These are phyloP conservation scores for Naganishia albida DNA, from an alignment of 1,284 basidiomycete genomes.

Conservation along the genomic window DNA sequence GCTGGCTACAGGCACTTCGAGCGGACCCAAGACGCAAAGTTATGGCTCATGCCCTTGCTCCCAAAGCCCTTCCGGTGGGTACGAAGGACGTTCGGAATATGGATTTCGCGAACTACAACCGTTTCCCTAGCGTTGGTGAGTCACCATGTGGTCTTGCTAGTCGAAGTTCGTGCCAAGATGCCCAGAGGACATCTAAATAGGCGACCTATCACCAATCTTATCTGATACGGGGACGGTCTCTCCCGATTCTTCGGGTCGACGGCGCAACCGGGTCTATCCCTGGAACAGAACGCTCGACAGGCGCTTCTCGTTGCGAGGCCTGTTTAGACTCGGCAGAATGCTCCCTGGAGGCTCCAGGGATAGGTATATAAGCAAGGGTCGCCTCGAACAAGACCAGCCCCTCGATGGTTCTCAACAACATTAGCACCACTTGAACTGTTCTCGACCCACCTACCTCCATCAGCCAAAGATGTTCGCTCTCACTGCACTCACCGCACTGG, in stretches of 20 bases:
- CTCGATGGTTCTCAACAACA: not conserved
- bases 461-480: slow-evolving; percentile 1
- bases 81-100: not conserved
- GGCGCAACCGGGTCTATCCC: not conserved
- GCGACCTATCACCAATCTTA: slow-evolving; percentile 5
- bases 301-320: not conserved
- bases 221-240: slow-evolving; percentile 28
- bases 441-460: not conserved
- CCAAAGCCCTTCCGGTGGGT: too few species aligned
- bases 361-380: slow-evolving; percentile 2
- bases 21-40: too few species aligned
- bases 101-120: not conserved
- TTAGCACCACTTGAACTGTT: not conserved
- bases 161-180: slow-evolving; percentile 7
- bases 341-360: not conserved
- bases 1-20: too few species aligned
- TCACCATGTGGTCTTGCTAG: not conserved
- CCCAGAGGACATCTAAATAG: not conserved
- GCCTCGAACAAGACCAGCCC: too few species aligned
- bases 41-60: too few species aligned
- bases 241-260: slow-evolving; percentile 8
- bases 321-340: not conserved
- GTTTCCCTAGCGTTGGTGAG: not conserved
- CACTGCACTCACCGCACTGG: slow-evolving; percentile 5
- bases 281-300: not conserved